Conservation (phyloP, 2,329 filamentous ascomycete genomes). For the Aspergillus terreus region DNA sequence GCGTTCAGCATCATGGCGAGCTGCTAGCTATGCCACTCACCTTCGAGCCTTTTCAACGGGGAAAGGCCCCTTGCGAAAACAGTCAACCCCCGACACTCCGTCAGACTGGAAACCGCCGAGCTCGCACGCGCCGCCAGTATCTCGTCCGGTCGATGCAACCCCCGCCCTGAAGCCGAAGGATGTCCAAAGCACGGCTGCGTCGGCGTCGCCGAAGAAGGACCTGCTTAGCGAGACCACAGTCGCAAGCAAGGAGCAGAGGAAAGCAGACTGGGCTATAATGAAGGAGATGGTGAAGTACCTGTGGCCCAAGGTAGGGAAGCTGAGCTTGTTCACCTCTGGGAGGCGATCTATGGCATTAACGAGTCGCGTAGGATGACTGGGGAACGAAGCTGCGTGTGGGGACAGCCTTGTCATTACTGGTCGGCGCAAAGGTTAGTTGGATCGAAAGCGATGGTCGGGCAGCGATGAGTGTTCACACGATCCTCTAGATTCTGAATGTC, state of each 20-base stretch:
- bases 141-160: conserved; percentile 18
- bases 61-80: conserved; percentile 18
- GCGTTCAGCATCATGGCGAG: conserved; percentile 18
- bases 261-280: conserved; percentile 97
- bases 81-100: conserved; percentile 15
- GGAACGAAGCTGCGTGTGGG: conserved; percentile 81
- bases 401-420: conserved; percentile 74
- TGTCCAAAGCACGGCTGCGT: conserved; percentile 16
- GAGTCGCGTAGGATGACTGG: conserved; percentile 57
- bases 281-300: conserved; percentile 95
- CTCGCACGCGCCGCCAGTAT: conserved; percentile 10
- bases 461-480: conserved; percentile 13
- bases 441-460: background rate
- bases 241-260: conserved; percentile 81
- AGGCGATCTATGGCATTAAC: conserved; percentile 15
- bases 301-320: conserved; percentile 69
- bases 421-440: conserved; percentile 72
- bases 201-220: conserved; percentile 47
- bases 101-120: conserved; percentile 12
- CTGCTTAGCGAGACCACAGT: conserved; percentile 63
- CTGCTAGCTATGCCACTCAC: conserved; percentile 21
- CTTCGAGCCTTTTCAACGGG: conserved; percentile 28
- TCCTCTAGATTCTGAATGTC: conserved; percentile 71
- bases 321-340: background rate
- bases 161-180: conserved; percentile 19